Conservation (phyloP, 768 basidiomycete species). For the Scleroderma citrinum region DNA sequence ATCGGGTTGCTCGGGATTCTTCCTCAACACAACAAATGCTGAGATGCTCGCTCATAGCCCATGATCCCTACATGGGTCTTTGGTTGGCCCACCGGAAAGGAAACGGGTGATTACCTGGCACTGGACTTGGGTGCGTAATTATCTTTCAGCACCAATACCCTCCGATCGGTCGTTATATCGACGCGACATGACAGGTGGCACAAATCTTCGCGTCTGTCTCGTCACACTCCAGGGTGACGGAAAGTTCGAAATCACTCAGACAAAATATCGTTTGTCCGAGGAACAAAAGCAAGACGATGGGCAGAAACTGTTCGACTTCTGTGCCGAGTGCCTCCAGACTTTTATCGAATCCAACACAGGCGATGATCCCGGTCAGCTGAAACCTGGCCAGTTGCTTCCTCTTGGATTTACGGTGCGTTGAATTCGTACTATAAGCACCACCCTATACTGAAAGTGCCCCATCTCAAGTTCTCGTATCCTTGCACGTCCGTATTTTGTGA, state of each 20-base stretch:
- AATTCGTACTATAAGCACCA: constrained; percentile 4
- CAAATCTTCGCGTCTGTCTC: constrained; percentile 97
- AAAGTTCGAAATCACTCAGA: constrained; percentile 96
- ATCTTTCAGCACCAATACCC: not conserved
- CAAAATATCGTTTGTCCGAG: constrained; percentile 94
- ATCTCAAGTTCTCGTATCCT: constrained; percentile 83
- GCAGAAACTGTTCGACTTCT: constrained; percentile 93
- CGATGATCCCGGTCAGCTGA: constrained; percentile 41
- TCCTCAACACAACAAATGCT: constrained; percentile 2
- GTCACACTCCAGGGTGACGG: constrained; percentile 89
- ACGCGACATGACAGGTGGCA: constrained; percentile 55
- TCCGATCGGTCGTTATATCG: not conserved
- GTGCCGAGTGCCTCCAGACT: constrained; percentile 85
- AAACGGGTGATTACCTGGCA: constrained; percentile 86
- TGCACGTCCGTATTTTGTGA: constrained; percentile 60
- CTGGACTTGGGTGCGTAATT: constrained; percentile 70
- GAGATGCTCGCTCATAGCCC: constrained; percentile 43
- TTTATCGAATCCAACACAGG: constrained; percentile 76
- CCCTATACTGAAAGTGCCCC: not conserved
- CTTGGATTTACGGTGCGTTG: constrained; percentile 89
- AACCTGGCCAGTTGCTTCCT: constrained; percentile 57
- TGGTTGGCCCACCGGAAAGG: constrained; percentile 87
- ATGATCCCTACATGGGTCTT: constrained; percentile 99
- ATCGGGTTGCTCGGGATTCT: not conserved
- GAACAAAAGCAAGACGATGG: constrained; percentile 99